Base-by-base conservation (phyloP, 495 filamentous ascomycete genomes). In the Physcia stellaris region DNA sequence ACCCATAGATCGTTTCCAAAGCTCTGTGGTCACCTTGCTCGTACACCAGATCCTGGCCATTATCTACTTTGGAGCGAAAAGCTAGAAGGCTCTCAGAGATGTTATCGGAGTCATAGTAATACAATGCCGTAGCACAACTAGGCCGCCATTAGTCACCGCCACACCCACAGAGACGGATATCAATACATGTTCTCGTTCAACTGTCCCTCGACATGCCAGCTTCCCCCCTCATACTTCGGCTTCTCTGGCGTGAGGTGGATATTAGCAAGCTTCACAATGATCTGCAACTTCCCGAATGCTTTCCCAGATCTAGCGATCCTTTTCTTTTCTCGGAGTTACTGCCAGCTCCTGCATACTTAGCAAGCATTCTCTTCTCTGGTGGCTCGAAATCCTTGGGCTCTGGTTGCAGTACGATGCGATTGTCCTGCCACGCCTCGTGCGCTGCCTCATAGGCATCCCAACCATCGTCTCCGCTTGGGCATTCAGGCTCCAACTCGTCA, bases 21-120 rank as follows among this genome's bases (percentile, higher is more conserved):
- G 57, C 59, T n/a, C 51, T 37, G 34, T 54, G 42, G 7, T 50
- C 49, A n/a, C 40, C 37, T 45, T 65, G 59, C 5, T 46, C 40
- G 42, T 61, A 60, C 10, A 0, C 1, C 2, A 60, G 9, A 0
- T 46, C 40, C 0, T 27, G 0, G n/a, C 35, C 17, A 0, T 54
- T 38, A 16, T 55, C 34, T 2, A 51, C 32, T 4, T 47, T 40
- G 24, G 69, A 59, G 11, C 67, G 65, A 48, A 81, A 77, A 0
- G 59, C 47, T 0, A 82, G 60, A 19, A 45, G 48, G 40, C 60
- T 70, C 4, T 63, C 51, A 4, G 67, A 75, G 37, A 80, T 69
- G 50, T 85, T 83, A 3, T 73, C 56, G 35, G 46, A 56, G 42
- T 76, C 69, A 48, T 74, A 78, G 58, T 76, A 77, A 53, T 73